Evolutionary conservation across 768 basidiomycete species (phyloP), one percentile per base, ranked within the genome.

Genomic region (Tylopilus sp.): DNA sequence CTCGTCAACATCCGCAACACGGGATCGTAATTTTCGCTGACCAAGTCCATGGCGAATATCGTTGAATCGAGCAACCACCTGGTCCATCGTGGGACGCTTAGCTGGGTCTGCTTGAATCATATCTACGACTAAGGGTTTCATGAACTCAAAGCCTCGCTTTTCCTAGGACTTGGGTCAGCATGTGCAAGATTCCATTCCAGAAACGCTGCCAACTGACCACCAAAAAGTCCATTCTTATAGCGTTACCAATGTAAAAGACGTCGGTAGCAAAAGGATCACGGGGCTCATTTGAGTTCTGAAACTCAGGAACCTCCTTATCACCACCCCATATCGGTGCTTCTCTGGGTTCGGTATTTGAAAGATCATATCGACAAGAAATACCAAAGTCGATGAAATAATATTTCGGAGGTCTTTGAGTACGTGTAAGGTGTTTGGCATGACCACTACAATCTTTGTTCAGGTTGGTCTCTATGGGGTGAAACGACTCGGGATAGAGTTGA

Each of bases 281-380:
- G 0, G 62, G 67, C 2, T 57, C n/a, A 5, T 52, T 22, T 1
- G 49, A 58, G 4, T 61, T 59, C 21, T 68, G 62, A 45, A 69
- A 72, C 45, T 78, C 77, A 0, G 78, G 77, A 0, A 70, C 71
- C 2, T 73, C 63, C 51, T 70, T 71, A 58, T 82, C 78, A 3
- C 73, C 76, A 2, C 76, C 78, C 11, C 58, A 55, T 6, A 75
- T 63, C 0, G 71, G 66, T 4, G 53, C 37, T 37, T 69, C 71
- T 0, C 59, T 57, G 0, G 74, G 71, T 0, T 60, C 43, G 4
- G 61, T 47, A 8, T 71, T 61, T 0, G 63, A 45, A 0, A 72
- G 67, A 7, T 55, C 59, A 34, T 69, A 75, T 9, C 41, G 54
- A 3, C 64, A 59, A 17, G 74, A 73, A 4, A 74, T 47, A 2